Percentiles rank a stretch among this genome's conserved stretches.
phyloP scores from a whole-genome alignment of 768 basidiomycete genomes.

The Pilatotrama ljubarskyi region DNA sequence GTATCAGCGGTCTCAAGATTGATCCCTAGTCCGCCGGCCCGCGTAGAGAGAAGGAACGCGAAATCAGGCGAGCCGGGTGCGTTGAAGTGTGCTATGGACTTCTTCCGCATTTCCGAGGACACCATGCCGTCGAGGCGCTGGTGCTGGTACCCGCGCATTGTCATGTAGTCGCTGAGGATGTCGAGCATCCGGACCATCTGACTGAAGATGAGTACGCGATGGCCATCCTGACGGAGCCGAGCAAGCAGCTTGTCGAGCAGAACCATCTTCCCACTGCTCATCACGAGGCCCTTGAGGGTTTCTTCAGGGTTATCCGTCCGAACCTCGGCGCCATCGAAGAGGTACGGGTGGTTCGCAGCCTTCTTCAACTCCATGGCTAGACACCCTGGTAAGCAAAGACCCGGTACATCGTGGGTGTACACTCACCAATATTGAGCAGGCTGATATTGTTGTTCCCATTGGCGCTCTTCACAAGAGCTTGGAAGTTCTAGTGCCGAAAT shows the following conservation, averaged over 20 bases:
- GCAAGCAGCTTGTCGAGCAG: conserved; percentile 95
- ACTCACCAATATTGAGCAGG: conserved; percentile 87
- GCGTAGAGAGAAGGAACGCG: conserved; percentile 93
- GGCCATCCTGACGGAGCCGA: conserved; percentile 86
- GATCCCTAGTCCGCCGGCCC: conserved; percentile 97
- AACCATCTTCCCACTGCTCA: conserved; percentile 99
- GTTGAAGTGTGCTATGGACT: conserved; percentile 97
- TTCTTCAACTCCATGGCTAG: conserved; percentile 98
- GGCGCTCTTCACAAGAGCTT: conserved; percentile 86
- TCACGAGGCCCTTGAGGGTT: conserved; percentile 91
- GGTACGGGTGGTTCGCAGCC: conserved; percentile 95
- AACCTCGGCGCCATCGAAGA: conserved; percentile 94
- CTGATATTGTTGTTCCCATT: conserved; percentile 90
- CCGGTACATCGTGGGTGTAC: neutral
- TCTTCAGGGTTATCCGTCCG: conserved; percentile 68
- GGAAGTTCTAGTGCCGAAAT: conserved; percentile 74
- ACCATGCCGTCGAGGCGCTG: conserved; percentile 97
- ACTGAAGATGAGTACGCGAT: conserved; percentile 97
- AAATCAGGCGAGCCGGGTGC: conserved; percentile 91
- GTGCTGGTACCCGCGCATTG: conserved; percentile 83
- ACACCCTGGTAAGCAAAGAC: neutral
- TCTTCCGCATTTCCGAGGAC: conserved; percentile 88
- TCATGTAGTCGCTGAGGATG: conserved; percentile 97
- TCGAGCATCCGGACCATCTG: conserved; percentile 99
- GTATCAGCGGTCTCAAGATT: conserved; percentile 99